These are phyloP conservation scores for Fonsecaea nubica DNA, from an alignment of 2,329 filamentous ascomycete genomes.

Conservation along the genomic window DNA sequence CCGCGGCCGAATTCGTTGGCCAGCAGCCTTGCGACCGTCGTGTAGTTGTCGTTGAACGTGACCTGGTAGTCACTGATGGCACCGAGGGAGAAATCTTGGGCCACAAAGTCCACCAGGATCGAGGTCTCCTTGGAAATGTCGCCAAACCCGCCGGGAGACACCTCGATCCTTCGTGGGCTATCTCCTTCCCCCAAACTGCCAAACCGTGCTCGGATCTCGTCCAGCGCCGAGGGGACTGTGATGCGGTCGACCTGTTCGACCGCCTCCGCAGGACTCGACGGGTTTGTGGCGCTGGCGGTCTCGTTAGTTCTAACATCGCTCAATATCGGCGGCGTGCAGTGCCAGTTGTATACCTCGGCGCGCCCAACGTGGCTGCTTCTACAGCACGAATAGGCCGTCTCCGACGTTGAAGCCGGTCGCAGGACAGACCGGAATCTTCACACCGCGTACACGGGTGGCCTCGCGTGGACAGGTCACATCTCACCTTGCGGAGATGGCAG, in stretches of 20 bases:
- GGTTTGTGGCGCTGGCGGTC: too few species aligned
- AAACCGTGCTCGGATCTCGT: not conserved
- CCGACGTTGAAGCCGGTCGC: constrained; percentile 5
- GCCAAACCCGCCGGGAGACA: constrained; percentile 5
- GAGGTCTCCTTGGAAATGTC: constrained; percentile 21
- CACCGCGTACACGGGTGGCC: constrained; percentile 14
- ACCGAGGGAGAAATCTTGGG: constrained; percentile 17
- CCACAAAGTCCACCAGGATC: constrained; percentile 20
- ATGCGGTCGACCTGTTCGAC: not conserved
- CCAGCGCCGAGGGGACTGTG: not conserved
- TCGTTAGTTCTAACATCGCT: too few species aligned
- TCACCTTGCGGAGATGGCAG: constrained; percentile 19
- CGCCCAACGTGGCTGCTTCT: not conserved
- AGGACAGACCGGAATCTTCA: constrained; percentile 10
- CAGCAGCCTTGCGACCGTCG: constrained; percentile 15
- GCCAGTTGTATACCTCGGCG: too few species aligned
- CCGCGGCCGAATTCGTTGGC: constrained; percentile 15
- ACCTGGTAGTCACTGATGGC: constrained; percentile 22
- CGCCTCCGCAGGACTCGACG: not conserved
- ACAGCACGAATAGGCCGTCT: constrained; percentile 10
- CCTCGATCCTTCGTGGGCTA: constrained; percentile 2
- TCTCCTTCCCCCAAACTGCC: constrained; percentile 10
- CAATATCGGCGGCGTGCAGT: not conserved
- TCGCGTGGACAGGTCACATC: constrained; percentile 15
- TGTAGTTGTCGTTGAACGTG: constrained; percentile 22